Evolutionary conservation across 257 asterid genomes (phyloP), one percentile per base, ranked within the genome.

Genomic region (Cruciata laevipes): DNA sequence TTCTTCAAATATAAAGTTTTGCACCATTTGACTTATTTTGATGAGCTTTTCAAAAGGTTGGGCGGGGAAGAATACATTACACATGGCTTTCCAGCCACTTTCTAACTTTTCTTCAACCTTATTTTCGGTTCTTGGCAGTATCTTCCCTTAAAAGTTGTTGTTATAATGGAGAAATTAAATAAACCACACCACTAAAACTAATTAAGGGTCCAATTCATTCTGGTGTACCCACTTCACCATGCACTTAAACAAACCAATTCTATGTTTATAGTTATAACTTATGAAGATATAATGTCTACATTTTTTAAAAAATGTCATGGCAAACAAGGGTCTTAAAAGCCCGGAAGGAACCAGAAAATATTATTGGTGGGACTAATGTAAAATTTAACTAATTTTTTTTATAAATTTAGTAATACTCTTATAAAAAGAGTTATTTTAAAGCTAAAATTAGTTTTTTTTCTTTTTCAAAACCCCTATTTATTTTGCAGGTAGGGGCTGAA

Each of bases 41-140:
- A 30, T 24, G 60, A 16, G 24, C 18, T 65, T 65, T 65, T 25
- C 53, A 24, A 30, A 20, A 27, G 21, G 60, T 47, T 4, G 60
- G 60, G 60, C 47, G 60, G 69, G 47, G 66, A 72, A 63, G 61
- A 35, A 49, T 27, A 70, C 62, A 66, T 8, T 31, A 47, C 53
- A 47, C 53, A 47, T 14, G 53, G 14, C 53, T 47, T 47, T 47
- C 7, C 21, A 7, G 17, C 33, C 30, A 31, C 35, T 61, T 61
- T 61, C 13, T 59, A 58, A 55, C 25, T 61, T 61, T 47, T 57
- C 49, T 44, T 31, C 67, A 44, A n/a, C 13, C 38, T 11, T 20
- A 27, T 37, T 69, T 65, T 69, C 53, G 67, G 53, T 23, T 24
- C 37, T 58, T 30, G 67, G 25, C 61, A 44, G 61, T 7, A 69